Conservation (phyloP, 208 protist genomes). For the Leishmania braziliensis region DNA sequence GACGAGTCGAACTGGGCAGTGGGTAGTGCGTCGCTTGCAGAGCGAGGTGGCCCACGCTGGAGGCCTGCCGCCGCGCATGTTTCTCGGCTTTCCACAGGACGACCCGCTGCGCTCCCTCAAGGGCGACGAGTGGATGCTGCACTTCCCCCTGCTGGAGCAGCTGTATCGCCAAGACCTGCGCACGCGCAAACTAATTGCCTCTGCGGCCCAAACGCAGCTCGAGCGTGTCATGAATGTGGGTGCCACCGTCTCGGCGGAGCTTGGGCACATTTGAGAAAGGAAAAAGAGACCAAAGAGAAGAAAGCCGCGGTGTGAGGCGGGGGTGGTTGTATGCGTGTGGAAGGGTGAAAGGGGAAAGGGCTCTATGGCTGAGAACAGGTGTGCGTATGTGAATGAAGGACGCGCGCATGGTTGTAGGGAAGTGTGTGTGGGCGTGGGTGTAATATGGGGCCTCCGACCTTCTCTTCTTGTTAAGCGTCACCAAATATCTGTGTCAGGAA, state of each 20-base stretch:
- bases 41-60: slow-evolving; percentile 61
- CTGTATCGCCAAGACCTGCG: slow-evolving; percentile 63
- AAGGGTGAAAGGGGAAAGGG: neutral
- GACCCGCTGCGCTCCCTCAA: slow-evolving; percentile 51
- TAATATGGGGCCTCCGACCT: neutral
- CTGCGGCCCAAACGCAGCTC: slow-evolving; percentile 68
- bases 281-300: neutral
- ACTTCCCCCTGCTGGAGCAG: slow-evolving; percentile 54
- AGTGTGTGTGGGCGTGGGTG: neutral
- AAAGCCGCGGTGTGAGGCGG: neutral
- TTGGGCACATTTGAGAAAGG: slow-evolving; percentile 30
- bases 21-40: slow-evolving; percentile 64
- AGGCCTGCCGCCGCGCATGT: slow-evolving; percentile 78
- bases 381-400: neutral
- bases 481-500: neutral
- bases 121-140: slow-evolving; percentile 66
- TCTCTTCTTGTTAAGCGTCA: neutral
- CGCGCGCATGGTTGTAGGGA: neutral
- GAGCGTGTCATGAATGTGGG: slow-evolving; percentile 71
- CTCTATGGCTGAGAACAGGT: neutral
- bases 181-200: slow-evolving; percentile 62
- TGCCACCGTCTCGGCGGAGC: slow-evolving; percentile 58
- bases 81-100: slow-evolving; percentile 67
- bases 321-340: neutral
- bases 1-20: slow-evolving; percentile 69